These are phyloP conservation scores for Exophiala mesophila DNA, from an alignment of 2,329 filamentous ascomycete species.

Conservation along the genomic window DNA sequence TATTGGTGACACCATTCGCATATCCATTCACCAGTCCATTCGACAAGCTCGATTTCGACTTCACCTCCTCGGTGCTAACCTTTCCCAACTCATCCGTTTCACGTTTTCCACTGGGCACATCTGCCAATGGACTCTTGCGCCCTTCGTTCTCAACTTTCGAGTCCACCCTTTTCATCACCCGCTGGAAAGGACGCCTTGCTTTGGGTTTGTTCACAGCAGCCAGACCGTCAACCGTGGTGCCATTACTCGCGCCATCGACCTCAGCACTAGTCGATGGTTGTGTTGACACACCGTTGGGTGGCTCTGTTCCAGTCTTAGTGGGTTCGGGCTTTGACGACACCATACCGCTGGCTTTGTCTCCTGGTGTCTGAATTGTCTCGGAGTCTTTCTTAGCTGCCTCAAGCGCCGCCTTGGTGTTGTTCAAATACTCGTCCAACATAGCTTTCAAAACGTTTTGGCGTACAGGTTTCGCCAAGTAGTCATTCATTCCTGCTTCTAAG, in stretches of 20 bases:
- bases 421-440: constrained; percentile 68
- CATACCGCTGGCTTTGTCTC: constrained; percentile 15
- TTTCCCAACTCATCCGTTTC: constrained; percentile 23
- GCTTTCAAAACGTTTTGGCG: constrained; percentile 78
- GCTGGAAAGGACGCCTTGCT: constrained; percentile 19
- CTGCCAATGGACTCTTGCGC: constrained; percentile 5
- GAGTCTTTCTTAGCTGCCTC: constrained; percentile 6
- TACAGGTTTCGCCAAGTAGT: constrained; percentile 95
- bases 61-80: constrained; percentile 16
- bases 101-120: constrained; percentile 19
- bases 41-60: constrained; percentile 5
- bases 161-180: constrained; percentile 22
- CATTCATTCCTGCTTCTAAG: constrained; percentile 94
- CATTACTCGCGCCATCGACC: neutral
- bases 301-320: constrained; percentile 4
- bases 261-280: neutral
- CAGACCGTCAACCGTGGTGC: neutral
- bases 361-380: constrained; percentile 5
- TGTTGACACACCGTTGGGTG: neutral
- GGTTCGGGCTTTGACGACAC: constrained; percentile 2
- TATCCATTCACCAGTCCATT: constrained; percentile 2
- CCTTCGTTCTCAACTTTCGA: constrained; percentile 7
- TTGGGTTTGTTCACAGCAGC: constrained; percentile 17
- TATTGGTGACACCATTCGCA: constrained; percentile 8
- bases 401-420: constrained; percentile 14